Percentiles rank a stretch among this genome's conserved stretches.
These are phyloP conservation scores for Leersia perrieri DNA, from an alignment of 176 grass and related monocot genomes.

Conservation along the genomic window DNA sequence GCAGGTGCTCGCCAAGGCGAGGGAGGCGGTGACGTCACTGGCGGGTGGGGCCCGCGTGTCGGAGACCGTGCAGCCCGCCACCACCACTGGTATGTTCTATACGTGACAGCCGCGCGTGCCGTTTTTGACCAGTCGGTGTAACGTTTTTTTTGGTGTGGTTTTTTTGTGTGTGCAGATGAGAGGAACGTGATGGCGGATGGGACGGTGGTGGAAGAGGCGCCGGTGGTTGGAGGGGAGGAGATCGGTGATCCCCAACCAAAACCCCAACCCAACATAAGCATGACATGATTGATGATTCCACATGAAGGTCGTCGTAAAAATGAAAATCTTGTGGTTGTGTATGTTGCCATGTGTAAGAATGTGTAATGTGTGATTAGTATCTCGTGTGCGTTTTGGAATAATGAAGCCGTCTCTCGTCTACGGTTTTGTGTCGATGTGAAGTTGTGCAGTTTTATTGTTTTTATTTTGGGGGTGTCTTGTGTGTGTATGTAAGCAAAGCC, in stretches of 20 bases:
- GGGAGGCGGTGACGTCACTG: conserved; percentile 56
- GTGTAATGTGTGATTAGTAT: background rate
- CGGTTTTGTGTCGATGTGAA: too few relatives aligned
- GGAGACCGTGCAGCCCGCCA: conserved; percentile 27
- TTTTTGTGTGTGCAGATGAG: conserved; percentile 24
- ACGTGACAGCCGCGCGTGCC: background rate
- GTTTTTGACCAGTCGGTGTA: background rate
- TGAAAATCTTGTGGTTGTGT: too few relatives aligned
- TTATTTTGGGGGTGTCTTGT: background rate
- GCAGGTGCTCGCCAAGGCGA: conserved; percentile 32
- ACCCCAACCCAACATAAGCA: conserved; percentile 7
- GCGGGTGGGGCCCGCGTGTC: conserved; percentile 47
- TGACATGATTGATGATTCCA: background rate
- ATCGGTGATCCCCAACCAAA: background rate
- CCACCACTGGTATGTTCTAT: background rate
- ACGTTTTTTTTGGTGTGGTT: background rate
- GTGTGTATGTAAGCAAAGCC: background rate
- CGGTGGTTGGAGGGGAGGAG: conserved; percentile 25
- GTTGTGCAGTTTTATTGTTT: background rate
- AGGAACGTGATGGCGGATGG: background rate
- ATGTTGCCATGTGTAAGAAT: background rate
- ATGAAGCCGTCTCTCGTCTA: too few relatives aligned
- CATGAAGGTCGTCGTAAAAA: background rate
- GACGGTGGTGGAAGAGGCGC: background rate
- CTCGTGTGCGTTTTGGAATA: background rate